Conservation (phyloP, 345 rosid species). For the Pistacia vera region DNA sequence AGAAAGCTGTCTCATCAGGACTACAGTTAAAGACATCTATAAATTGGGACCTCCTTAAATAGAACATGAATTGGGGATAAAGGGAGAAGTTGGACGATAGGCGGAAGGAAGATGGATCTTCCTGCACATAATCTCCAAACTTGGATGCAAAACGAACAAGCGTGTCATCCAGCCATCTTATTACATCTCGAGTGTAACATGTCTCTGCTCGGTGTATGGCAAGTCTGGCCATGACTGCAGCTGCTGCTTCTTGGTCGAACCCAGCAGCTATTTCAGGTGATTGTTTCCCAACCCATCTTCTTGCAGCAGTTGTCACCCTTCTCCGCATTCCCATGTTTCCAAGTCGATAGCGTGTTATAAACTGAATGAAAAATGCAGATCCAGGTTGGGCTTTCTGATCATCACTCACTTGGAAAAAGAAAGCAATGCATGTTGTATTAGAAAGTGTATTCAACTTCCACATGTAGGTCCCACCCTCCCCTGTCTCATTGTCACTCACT, state of each 20-base stretch:
- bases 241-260: slow-evolving; percentile 97
- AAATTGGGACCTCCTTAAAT: slow-evolving; percentile 94
- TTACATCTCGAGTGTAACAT: slow-evolving; percentile 72
- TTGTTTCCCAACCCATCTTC: slow-evolving; percentile 87
- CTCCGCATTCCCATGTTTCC: slow-evolving; percentile 68
- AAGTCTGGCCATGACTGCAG: slow-evolving; percentile 91
- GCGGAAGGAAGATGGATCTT: slow-evolving; percentile 93
- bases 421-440: slow-evolving; percentile 78
- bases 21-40: slow-evolving; percentile 87
- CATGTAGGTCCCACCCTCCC: slow-evolving; percentile 76
- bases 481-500: slow-evolving; percentile 71
- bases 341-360: slow-evolving; percentile 73
- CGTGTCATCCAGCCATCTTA: slow-evolving; percentile 89
- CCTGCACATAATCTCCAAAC: slow-evolving; percentile 86
- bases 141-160: slow-evolving; percentile 76
- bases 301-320: slow-evolving; percentile 90
- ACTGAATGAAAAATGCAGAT: slow-evolving; percentile 87
- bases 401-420: slow-evolving; percentile 73
- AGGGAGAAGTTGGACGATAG: slow-evolving; percentile 87
- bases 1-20: slow-evolving; percentile 91
- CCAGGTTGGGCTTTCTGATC: slow-evolving; percentile 76
- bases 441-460: slow-evolving; percentile 86
- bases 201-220: slow-evolving; percentile 81
- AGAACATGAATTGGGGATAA: slow-evolving; percentile 95
- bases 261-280: slow-evolving; percentile 79